phyloP scores from a whole-genome alignment of 2,329 filamentous ascomycete genomes.

The Volutella citrinella region DNA sequence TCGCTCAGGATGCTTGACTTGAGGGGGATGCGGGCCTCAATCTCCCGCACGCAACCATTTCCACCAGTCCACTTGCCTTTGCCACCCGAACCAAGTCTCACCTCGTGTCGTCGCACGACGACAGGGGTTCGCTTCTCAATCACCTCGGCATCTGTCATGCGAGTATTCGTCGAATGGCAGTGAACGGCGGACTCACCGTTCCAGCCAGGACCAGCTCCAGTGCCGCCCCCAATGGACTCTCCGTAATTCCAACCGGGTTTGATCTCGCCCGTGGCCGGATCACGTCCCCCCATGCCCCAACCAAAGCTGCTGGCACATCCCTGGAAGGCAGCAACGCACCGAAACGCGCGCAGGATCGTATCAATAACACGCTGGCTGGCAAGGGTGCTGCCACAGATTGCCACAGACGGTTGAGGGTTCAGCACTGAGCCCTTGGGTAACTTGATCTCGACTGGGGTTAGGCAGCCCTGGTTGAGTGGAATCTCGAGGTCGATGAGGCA shows the following conservation, averaged over 20 bases:
- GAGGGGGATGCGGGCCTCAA: constrained; percentile 72
- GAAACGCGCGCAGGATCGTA: constrained; percentile 62
- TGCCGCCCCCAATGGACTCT: constrained; percentile 62
- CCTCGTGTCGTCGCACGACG: constrained; percentile 63
- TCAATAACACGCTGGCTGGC: constrained; percentile 40
- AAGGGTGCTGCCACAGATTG: constrained; percentile 75
- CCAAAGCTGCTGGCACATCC: constrained; percentile 81
- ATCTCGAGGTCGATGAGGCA: constrained; percentile 80
- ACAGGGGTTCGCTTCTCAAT: constrained; percentile 60
- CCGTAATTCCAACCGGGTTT: constrained; percentile 40
- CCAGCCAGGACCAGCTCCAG: constrained; percentile 61
- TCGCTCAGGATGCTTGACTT: constrained; percentile 75
- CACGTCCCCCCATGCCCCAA: constrained; percentile 76
- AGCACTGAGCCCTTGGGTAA: constrained; percentile 74
- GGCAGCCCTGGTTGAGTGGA: constrained; percentile 81
- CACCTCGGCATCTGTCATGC: constrained; percentile 56
- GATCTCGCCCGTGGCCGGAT: constrained; percentile 55
- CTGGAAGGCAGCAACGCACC: constrained; percentile 72
- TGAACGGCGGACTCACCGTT: constrained; percentile 38
- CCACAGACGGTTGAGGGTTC: constrained; percentile 72
- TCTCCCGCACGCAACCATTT: constrained; percentile 70
- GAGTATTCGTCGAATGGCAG: constrained; percentile 68
- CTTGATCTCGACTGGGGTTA: constrained; percentile 70
- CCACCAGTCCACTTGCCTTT: constrained; percentile 65
- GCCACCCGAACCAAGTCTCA: constrained; percentile 61